Percentiles rank a stretch among this genome's conserved stretches.
phyloP scores from a whole-genome alignment of 1,284 basidiomycete genomes.

The Melampsora americana region DNA sequence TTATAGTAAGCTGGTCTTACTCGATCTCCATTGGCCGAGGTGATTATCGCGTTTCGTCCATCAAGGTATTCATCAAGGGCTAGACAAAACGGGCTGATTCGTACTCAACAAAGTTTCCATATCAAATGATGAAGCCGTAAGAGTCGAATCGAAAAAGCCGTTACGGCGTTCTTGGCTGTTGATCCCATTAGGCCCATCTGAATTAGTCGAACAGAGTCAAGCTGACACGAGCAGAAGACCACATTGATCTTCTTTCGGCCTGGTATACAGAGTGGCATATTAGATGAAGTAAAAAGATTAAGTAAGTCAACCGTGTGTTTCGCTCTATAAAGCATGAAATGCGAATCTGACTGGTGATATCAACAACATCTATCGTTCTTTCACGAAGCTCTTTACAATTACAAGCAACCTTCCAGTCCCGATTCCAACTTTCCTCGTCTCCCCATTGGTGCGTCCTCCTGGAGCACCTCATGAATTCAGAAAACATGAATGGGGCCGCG shows the following conservation, averaged over 20 bases:
- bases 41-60: conserved; percentile 6
- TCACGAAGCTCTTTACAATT: neutral
- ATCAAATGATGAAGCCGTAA: conserved; percentile 11
- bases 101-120: conserved; percentile 4
- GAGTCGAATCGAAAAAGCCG: conserved; percentile 18
- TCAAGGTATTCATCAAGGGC: conserved; percentile 22
- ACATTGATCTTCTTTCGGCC: no score
- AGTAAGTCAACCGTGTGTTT: neutral
- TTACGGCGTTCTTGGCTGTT: conserved; percentile 1
- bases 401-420: neutral
- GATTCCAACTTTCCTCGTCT: neutral
- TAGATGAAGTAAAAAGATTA: neutral
- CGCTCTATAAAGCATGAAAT: neutral
- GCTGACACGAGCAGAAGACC: no score
- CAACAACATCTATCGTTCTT: neutral
- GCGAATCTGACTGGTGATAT: neutral
- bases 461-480: no score
- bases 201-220: conserved; percentile 4
- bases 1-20: no score
- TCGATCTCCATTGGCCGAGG: neutral
- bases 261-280: neutral
- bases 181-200: conserved; percentile 10
- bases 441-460: neutral
- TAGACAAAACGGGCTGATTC: neutral
- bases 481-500: no score